Conservation (phyloP, 2,329 filamentous ascomycete genomes). For the Blastomyces percursus region DNA sequence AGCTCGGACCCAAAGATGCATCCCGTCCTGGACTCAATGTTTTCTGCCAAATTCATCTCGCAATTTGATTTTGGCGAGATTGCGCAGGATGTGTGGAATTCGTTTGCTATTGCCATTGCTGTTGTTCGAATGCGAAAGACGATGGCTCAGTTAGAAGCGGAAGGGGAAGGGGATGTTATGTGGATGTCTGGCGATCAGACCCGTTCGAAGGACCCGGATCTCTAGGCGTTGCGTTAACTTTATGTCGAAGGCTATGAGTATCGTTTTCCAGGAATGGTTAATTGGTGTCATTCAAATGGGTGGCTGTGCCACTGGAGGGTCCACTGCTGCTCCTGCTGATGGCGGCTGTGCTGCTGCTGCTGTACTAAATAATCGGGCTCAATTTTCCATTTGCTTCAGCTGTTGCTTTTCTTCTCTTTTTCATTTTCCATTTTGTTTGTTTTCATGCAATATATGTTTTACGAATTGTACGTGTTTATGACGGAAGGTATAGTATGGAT, state of each 20-base stretch:
- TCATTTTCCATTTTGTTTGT: no score
- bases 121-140: constrained; percentile 44
- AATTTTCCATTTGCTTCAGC: not conserved
- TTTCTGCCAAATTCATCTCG: constrained; percentile 32
- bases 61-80: constrained; percentile 44
- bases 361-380: not conserved
- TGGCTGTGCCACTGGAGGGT: not conserved
- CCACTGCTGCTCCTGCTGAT: not conserved
- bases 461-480: not conserved
- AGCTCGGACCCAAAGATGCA: constrained; percentile 30
- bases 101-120: constrained; percentile 46
- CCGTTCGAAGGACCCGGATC: not conserved
- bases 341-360: not conserved
- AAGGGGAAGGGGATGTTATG: constrained; percentile 15
- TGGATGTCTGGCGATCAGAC: constrained; percentile 8
- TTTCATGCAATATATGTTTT: not conserved
- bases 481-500: not conserved
- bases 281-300: not conserved
- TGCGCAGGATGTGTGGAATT: constrained; percentile 51
- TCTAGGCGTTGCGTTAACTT: not conserved
- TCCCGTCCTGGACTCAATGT: constrained; percentile 13
- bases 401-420: not conserved
- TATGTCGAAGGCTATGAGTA: not conserved
- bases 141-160: constrained; percentile 36
- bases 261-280: not conserved